Percentiles rank a stretch among this genome's conserved stretches.
phyloP scores from a whole-genome alignment of 305 asterid genomes.

The Solanum aculeatissimum region DNA sequence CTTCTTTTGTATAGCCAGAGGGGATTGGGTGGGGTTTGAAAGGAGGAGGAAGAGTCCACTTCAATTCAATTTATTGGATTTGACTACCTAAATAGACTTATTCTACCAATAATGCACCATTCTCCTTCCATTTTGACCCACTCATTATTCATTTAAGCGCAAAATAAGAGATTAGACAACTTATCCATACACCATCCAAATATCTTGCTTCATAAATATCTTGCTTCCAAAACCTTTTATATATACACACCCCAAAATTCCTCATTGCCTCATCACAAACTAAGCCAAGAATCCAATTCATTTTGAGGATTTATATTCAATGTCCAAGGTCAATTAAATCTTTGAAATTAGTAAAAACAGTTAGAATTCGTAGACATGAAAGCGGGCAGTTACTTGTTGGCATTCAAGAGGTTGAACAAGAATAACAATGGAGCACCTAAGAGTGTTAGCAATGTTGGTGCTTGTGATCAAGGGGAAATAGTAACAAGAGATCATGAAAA shows the following conservation, averaged over 20 bases:
- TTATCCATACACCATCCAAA: too few relatives aligned
- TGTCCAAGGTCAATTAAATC: neutral
- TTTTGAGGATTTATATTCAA: neutral
- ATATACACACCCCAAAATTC: too few relatives aligned
- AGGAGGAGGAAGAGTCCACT: too few relatives aligned
- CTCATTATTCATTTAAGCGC: neutral
- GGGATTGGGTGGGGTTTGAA: too few relatives aligned
- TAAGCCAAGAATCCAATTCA: neutral
- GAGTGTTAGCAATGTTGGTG: neutral
- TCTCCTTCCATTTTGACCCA: neutral
- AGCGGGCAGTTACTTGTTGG: constrained; percentile 10
- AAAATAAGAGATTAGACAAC: neutral
- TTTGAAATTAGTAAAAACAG: neutral
- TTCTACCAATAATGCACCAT: too few relatives aligned
- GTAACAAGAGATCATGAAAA: neutral
- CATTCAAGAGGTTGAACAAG: constrained; percentile 40
- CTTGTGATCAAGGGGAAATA: neutral
- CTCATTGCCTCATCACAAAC: neutral
- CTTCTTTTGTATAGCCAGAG: too few relatives aligned
- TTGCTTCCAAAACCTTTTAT: too few relatives aligned
- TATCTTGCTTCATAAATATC: too few relatives aligned
- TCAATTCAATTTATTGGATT: neutral
- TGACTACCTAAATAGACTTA: too few relatives aligned
- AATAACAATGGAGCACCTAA: neutral
- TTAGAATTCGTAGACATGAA: neutral